Evolutionary conservation across 805 yeast genomes (phyloP).

Genomic region (Metschnikowia cerradonensis): DNA sequence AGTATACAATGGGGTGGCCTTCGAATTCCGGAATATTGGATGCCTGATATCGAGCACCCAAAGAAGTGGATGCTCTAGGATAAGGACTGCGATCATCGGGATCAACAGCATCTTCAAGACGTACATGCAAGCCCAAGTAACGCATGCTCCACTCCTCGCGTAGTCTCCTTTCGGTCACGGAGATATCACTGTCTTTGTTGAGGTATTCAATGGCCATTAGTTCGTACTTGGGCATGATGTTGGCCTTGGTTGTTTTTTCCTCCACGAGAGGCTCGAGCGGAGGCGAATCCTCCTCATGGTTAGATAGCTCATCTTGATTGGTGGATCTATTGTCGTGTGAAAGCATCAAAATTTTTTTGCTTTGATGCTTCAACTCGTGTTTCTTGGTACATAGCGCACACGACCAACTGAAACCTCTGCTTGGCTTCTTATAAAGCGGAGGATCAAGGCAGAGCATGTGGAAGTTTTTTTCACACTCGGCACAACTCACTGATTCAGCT

Average conservation of each 20-base stretch:
- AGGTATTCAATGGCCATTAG: conserved; percentile 52
- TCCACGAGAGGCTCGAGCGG: neutral
- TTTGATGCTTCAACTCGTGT: conserved; percentile 43
- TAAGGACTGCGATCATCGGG: conserved; percentile 68
- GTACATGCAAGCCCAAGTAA: conserved; percentile 71
- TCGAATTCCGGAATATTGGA: conserved; percentile 62
- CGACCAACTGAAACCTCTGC: conserved; percentile 86
- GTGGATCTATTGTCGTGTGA: conserved; percentile 40
- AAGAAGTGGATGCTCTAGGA: conserved; percentile 73
- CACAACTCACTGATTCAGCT: conserved; percentile 72
- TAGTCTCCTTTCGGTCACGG: conserved; percentile 46
- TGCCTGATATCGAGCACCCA: conserved; percentile 73
- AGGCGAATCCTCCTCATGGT: neutral
- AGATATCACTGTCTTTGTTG: conserved; percentile 37
- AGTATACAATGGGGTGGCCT: conserved; percentile 59
- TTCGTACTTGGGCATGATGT: conserved; percentile 50
- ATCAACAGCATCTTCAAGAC: conserved; percentile 73
- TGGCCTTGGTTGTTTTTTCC: conserved; percentile 7
- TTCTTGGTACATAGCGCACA: conserved; percentile 74
- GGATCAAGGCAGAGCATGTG: conserved; percentile 87
- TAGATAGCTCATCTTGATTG: conserved; percentile 31
- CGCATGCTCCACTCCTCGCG: conserved; percentile 79
- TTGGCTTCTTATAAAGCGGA: conserved; percentile 73
- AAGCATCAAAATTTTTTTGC: conserved; percentile 38
- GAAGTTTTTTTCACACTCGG: conserved; percentile 64